phyloP scores from a whole-genome alignment of 345 rosid species.

The Gossypioides kirkii region DNA sequence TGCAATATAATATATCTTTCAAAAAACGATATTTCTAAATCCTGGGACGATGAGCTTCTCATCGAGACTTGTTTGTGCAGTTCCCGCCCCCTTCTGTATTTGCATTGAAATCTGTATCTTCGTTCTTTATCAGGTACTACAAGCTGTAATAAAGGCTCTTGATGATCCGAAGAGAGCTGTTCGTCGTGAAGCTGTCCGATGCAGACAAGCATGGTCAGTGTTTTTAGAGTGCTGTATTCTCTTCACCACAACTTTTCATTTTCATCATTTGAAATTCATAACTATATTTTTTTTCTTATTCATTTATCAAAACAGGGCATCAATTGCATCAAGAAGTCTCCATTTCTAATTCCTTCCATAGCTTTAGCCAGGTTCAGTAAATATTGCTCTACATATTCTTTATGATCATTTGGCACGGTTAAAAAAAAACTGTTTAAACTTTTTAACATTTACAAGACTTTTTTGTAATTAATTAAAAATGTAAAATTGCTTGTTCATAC shows the following conservation, averaged over 20 bases:
- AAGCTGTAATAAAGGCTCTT: slow-evolving; percentile 51
- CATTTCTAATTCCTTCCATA: slow-evolving; percentile 19
- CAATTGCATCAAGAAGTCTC: slow-evolving; percentile 31
- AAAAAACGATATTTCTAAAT: not conserved
- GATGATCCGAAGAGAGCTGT: slow-evolving; percentile 86
- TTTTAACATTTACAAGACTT: not conserved
- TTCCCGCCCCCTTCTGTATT: not conserved
- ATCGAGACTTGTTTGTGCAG: not conserved
- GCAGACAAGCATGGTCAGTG: slow-evolving; percentile 79
- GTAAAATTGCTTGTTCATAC: not conserved
- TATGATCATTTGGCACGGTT: slow-evolving; percentile 1
- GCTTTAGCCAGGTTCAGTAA: not conserved
- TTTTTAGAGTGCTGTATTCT: not conserved
- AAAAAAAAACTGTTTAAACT: not conserved
- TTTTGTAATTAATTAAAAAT: not conserved
- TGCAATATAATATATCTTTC: too few relatives aligned
- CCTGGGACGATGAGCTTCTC: not conserved
- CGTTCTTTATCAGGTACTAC: slow-evolving; percentile 43
- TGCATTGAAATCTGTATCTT: not conserved
- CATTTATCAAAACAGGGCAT: slow-evolving; percentile 34
- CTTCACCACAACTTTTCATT: not conserved
- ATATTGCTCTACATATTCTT: not conserved
- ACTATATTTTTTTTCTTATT: not conserved
- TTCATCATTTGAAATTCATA: not conserved
- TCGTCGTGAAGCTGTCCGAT: slow-evolving; percentile 73